These are phyloP conservation scores for Schizothecium vesticola DNA, from an alignment of 495 filamentous ascomycete genomes.

Conservation along the genomic window DNA sequence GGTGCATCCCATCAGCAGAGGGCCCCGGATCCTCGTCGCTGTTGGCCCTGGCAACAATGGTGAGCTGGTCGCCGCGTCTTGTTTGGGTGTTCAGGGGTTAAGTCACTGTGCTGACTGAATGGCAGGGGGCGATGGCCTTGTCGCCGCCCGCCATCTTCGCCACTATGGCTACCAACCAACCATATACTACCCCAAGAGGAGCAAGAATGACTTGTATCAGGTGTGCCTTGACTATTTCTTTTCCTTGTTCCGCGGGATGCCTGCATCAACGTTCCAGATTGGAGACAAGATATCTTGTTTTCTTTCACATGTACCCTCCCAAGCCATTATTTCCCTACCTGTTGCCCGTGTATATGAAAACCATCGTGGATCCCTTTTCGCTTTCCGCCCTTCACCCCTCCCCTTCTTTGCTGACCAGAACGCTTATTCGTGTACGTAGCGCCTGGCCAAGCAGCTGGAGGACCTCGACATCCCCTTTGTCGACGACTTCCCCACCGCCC, in stretches of 20 bases:
- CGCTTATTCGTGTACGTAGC: conserved; percentile 42
- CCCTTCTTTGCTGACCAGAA: not conserved
- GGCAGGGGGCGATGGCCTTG: conserved; percentile 84
- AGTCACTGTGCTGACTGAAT: conserved; percentile 23
- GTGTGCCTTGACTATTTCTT: conserved; percentile 36
- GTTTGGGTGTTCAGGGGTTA: conserved; percentile 14
- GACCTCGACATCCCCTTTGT: conserved; percentile 82
- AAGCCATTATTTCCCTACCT: not conserved
- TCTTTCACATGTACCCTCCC: not conserved
- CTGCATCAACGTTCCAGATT: not conserved
- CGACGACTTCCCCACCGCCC: conserved; percentile 63
- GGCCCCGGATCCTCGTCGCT: conserved; percentile 73
- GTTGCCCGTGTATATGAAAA: not conserved
- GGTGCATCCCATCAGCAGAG: conserved; percentile 69
- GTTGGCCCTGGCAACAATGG: conserved; percentile 96
- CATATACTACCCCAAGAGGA: conserved; percentile 88
- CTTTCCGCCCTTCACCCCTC: not conserved
- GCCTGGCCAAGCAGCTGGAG: conserved; percentile 75
- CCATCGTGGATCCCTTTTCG: conserved; percentile 1
- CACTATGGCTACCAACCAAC: conserved; percentile 90
- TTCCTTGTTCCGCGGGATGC: not conserved
- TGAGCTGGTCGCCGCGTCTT: conserved; percentile 32
- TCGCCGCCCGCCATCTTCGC: conserved; percentile 88
- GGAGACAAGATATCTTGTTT: not conserved
- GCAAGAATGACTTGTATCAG: conserved; percentile 85